phyloP scores from a whole-genome alignment of 805 yeast genomes.

The Saccharomycopsis sp. region DNA sequence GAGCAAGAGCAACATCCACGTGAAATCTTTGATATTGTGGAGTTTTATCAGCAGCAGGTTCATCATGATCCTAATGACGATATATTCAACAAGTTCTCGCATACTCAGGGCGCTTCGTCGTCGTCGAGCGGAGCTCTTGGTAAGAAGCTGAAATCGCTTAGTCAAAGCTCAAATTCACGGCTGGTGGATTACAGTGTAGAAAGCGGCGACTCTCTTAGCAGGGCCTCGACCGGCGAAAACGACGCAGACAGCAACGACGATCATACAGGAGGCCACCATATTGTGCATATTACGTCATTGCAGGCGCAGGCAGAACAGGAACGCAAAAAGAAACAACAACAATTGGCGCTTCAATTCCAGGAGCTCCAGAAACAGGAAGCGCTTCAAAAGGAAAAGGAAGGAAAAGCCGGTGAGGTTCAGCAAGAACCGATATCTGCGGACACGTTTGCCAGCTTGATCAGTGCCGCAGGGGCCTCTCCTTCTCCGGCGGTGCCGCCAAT shows the following conservation, averaged over 20 bases:
- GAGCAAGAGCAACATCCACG: slow-evolving; percentile 91
- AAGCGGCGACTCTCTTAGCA: neutral
- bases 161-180: neutral
- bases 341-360: neutral
- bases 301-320: slow-evolving; percentile 14
- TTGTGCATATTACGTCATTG: slow-evolving; percentile 15
- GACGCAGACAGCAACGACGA: slow-evolving; percentile 11
- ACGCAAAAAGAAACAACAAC: neutral
- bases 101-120: slow-evolving; percentile 8
- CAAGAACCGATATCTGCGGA: neutral
- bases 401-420: neutral
- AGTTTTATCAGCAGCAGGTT: slow-evolving; percentile 59
- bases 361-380: neutral
- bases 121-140: neutral
- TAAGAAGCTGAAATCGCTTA: neutral
- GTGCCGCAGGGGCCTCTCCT: neutral
- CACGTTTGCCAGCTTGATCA: neutral
- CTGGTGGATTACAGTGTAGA: neutral
- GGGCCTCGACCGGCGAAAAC: neutral
- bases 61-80: slow-evolving; percentile 37
- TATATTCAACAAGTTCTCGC: slow-evolving; percentile 39
- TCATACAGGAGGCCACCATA: slow-evolving; percentile 18
- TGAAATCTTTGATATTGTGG: slow-evolving; percentile 87
- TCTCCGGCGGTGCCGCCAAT: neutral
- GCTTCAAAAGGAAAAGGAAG: too few relatives aligned